Conservation (phyloP, 2,329 filamentous ascomycete genomes). For the Basipetospora chlamydospora region DNA sequence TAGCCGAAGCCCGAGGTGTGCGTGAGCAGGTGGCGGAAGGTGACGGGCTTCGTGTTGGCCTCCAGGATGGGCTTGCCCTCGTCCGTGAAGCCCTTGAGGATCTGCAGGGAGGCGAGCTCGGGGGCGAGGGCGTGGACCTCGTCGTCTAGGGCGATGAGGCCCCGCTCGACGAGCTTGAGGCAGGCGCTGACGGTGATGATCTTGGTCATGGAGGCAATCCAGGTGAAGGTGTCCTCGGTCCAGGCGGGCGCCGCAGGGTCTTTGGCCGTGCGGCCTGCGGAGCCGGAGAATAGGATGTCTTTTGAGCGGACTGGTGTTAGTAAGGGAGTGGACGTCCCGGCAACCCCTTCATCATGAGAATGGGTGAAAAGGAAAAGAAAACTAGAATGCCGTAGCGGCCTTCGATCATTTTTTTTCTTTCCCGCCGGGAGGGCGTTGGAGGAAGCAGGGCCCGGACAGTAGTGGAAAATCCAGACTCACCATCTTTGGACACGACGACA, state of each 20-base stretch:
- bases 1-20: conserved; percentile 46
- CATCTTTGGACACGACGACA: conserved; percentile 13
- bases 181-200: conserved; percentile 34
- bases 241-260: conserved; percentile 16
- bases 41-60: conserved; percentile 34
- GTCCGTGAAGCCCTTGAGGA: conserved; percentile 24
- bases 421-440: neutral
- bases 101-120: conserved; percentile 31
- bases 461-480: too few relatives aligned
- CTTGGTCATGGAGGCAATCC: conserved; percentile 45
- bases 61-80: too few relatives aligned
- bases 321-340: too few relatives aligned
- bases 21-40: conserved; percentile 40
- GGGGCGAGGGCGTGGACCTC: conserved; percentile 31
- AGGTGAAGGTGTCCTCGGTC: conserved; percentile 39
- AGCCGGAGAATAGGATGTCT: conserved; percentile 21
- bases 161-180: conserved; percentile 44
- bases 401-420: neutral
- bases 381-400: too few relatives aligned
- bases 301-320: neutral
- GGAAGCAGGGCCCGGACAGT: too few relatives aligned
- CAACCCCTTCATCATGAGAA: too few relatives aligned
- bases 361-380: too few relatives aligned
- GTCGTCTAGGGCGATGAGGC: conserved; percentile 31
- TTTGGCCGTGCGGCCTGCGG: conserved; percentile 20